Conservation (phyloP, 176 grass and related monocot species). For the Puccinellia tenuiflora region DNA sequence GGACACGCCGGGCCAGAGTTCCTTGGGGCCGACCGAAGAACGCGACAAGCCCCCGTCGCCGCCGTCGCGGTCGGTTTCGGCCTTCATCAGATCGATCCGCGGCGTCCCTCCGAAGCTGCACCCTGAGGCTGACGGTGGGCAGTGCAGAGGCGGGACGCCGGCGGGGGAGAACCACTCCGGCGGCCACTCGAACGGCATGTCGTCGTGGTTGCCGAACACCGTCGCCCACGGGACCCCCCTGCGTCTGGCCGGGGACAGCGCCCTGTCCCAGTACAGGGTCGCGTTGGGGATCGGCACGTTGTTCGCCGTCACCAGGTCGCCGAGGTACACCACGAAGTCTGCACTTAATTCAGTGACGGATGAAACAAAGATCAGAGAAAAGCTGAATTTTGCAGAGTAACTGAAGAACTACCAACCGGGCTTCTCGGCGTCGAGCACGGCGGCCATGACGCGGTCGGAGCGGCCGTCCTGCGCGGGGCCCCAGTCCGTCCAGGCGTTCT, state of each 20-base stretch:
- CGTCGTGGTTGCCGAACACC: conserved; percentile 91
- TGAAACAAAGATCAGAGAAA: no score
- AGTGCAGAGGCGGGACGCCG: conserved; percentile 52
- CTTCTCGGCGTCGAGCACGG: conserved; percentile 71
- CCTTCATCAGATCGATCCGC: conserved; percentile 37
- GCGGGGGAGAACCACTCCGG: conserved; percentile 75
- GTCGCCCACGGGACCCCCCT: conserved; percentile 61
- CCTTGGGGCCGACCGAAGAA: conserved; percentile 37
- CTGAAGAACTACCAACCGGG: conserved; percentile 29
- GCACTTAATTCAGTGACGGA: background rate
- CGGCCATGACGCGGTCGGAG: conserved; percentile 67
- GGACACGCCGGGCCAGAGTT: conserved; percentile 77
- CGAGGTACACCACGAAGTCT: conserved; percentile 94
- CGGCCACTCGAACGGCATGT: conserved; percentile 81
- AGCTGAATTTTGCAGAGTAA: background rate
- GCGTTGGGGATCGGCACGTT: conserved; percentile 76
- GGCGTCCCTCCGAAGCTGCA: conserved; percentile 66
- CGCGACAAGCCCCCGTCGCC: conserved; percentile 56
- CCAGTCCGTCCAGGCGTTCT: conserved; percentile 90
- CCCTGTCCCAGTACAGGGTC: conserved; percentile 73
- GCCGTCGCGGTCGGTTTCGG: conserved; percentile 32
- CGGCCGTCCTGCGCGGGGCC: conserved; percentile 60
- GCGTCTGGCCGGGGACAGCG: conserved; percentile 44
- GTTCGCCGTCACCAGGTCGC: conserved; percentile 88
- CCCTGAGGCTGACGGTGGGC: conserved; percentile 32